Percentiles rank a stretch among this genome's conserved stretches.
These are phyloP conservation scores for Ogataea kodamae DNA, from an alignment of 805 yeast species.

Conservation along the genomic window DNA sequence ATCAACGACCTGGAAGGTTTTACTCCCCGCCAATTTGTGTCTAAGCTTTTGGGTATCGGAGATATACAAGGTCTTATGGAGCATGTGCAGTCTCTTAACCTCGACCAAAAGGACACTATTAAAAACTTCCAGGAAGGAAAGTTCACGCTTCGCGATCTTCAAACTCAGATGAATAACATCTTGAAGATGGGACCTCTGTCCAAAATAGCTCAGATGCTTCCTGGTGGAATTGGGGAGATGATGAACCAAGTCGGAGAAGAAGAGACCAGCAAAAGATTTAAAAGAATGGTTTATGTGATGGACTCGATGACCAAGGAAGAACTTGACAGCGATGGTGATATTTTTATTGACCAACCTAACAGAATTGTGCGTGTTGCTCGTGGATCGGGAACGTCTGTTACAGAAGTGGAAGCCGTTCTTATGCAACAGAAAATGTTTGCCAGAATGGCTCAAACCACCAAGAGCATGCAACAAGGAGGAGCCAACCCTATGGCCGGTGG, in stretches of 20 bases:
- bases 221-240: slow-evolving; percentile 81
- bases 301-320: slow-evolving; percentile 95
- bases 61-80: slow-evolving; percentile 93
- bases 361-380: slow-evolving; percentile 87
- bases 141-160: slow-evolving; percentile 86
- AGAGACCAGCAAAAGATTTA: slow-evolving; percentile 79
- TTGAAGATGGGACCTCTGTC: slow-evolving; percentile 96
- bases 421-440: slow-evolving; percentile 94
- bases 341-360: slow-evolving; percentile 76
- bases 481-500: slow-evolving; percentile 49
- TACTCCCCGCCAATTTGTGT: slow-evolving; percentile 82
- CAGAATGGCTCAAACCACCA: slow-evolving; percentile 77
- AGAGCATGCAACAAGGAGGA: slow-evolving; percentile 47
- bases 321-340: slow-evolving; percentile 82
- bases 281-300: slow-evolving; percentile 85
- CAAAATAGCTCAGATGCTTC: slow-evolving; percentile 92
- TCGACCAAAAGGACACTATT: slow-evolving; percentile 85
- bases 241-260: slow-evolving; percentile 88
- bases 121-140: slow-evolving; percentile 94
- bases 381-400: slow-evolving; percentile 90
- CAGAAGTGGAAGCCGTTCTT: slow-evolving; percentile 89
- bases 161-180: slow-evolving; percentile 91
- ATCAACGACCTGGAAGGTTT: slow-evolving; percentile 88
- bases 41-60: slow-evolving; percentile 93
- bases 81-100: slow-evolving; percentile 81